Evolutionary conservation across 2,329 filamentous ascomycete species (phyloP).

Genomic region (Diaporthe humulicola): DNA sequence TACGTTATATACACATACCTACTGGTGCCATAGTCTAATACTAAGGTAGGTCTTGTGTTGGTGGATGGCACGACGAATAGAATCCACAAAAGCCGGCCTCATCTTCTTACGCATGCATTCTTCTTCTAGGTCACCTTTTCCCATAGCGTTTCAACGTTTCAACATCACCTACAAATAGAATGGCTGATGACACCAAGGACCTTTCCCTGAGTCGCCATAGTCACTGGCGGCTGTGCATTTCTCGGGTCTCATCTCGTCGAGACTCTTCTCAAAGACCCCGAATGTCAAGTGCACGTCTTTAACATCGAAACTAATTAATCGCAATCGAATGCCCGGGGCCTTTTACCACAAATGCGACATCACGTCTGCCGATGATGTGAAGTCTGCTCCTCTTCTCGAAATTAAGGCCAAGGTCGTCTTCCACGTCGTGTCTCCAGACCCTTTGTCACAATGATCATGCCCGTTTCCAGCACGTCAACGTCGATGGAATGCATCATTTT

Average conservation of each 20-base stretch:
- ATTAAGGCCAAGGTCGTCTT: constrained; percentile 40
- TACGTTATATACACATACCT: too few relatives aligned
- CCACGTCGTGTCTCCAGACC: constrained; percentile 41
- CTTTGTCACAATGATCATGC: constrained; percentile 34
- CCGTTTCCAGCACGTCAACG: constrained; percentile 41
- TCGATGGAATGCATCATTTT: constrained; percentile 41
- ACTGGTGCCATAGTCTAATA: too few relatives aligned
- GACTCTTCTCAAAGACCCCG: constrained; percentile 35
- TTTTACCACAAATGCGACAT: constrained; percentile 40
- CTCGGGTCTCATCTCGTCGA: constrained; percentile 41
- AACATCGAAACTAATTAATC: constrained; percentile 30
- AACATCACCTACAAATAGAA: neutral
- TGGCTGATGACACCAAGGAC: neutral
- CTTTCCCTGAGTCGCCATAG: constrained; percentile 36
- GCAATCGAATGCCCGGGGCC: constrained; percentile 37
- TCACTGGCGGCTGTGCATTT: constrained; percentile 42
- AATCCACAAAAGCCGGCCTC: neutral
- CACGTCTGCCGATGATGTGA: constrained; percentile 1
- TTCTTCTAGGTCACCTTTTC: neutral
- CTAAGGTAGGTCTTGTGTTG: too few relatives aligned
- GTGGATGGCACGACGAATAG: neutral
- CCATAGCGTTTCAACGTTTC: too few relatives aligned
- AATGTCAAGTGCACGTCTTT: constrained; percentile 37
- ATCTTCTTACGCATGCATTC: neutral
- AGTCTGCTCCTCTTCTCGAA: constrained; percentile 5